Base-by-base conservation (phyloP, 1,139 yeast genomes). In the Casaregolazyma lundiana region DNA sequence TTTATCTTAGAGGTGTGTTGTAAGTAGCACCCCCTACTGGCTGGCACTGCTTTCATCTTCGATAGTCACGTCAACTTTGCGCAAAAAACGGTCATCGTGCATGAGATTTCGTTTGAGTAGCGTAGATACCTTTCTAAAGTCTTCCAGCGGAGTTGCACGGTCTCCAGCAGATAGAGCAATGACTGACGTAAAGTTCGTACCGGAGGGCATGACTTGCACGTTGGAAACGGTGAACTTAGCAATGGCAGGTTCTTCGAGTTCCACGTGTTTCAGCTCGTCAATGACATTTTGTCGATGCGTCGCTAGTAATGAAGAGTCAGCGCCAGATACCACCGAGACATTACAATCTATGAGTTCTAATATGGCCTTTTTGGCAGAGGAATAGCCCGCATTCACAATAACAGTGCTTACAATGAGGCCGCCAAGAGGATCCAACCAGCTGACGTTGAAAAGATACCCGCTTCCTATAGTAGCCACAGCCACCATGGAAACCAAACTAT, bases 391-490 rank as follows among this genome's bases (percentile, higher is more conserved):
- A 53, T 77, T 81, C 52, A 89, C 79, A 51, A 92, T 84, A 55
- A 92, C 72, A 2, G 75, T 72, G 0, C 97, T 87, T 6, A 92
- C 97, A 6, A 88, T 63, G 22, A 90, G 65, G 0, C 97, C 98
- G 50, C 97, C 98, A 45, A 88, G 75, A 2, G 97, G 82, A 63
- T 92, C 98, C 47, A 92, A 70, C 84, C 97, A 88, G 35, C 80
- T 81, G 39, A 88, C 75, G 52, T 81, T 77, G 53, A 88, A 77
- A 51, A 87, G 69, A 53, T 84, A 82, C 24, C 96, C 96, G 2
- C 94, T 83, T 0, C 95, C 78, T 45, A 92, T 94, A 0, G 97
- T 89, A 4, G 81, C 76, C 20, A 90, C 76, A 0, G 98, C 97
- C 7, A 92, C 97, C 35, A 85, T 74, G 0, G 97, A 89, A 0